These are phyloP conservation scores for Pholiota adiposa DNA, from an alignment of 1,284 basidiomycete species.

Conservation along the genomic window DNA sequence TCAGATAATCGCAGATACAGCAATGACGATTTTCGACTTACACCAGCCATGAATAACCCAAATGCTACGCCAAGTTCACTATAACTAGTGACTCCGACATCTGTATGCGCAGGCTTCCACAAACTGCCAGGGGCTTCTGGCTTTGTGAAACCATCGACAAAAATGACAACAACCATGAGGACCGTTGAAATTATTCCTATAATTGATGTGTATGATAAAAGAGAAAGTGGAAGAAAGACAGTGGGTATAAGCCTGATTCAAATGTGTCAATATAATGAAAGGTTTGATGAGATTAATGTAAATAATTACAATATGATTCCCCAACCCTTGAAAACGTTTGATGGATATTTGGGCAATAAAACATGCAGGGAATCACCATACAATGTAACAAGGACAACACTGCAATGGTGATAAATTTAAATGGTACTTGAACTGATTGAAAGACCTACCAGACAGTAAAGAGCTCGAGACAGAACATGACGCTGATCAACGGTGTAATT, in stretches of 20 bases:
- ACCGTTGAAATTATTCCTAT: conserved; percentile 83
- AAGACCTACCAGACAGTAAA: conserved; percentile 71
- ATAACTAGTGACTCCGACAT: conserved; percentile 56
- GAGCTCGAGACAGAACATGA: conserved; percentile 84
- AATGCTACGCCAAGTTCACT: conserved; percentile 77
- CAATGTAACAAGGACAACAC: conserved; percentile 84
- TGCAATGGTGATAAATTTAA: conserved; percentile 32
- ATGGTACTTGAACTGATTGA: conserved; percentile 9
- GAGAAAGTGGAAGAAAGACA: conserved; percentile 80
- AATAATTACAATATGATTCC: conserved; percentile 70
- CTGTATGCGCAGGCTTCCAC: conserved; percentile 75
- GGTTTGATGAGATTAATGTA: not conserved
- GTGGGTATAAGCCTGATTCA: conserved; percentile 74
- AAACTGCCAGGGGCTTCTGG: conserved; percentile 82
- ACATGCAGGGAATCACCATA: conserved; percentile 85
- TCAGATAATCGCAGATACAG: not conserved
- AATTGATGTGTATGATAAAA: conserved; percentile 86
- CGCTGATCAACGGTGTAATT: conserved; percentile 69
- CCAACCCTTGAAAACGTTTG: conserved; percentile 77
- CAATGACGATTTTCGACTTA: conserved; percentile 39
- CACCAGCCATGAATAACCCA: conserved; percentile 95
- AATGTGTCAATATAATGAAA: no score
- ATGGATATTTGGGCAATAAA: conserved; percentile 68
- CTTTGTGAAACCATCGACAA: conserved; percentile 87
- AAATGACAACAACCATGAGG: conserved; percentile 78